A percentile compares a stretch with the other conserved stretches of the same genome.
Conservation (phyloP, 495 filamentous ascomycete genomes). For the Choiromyces venosus region DNA sequence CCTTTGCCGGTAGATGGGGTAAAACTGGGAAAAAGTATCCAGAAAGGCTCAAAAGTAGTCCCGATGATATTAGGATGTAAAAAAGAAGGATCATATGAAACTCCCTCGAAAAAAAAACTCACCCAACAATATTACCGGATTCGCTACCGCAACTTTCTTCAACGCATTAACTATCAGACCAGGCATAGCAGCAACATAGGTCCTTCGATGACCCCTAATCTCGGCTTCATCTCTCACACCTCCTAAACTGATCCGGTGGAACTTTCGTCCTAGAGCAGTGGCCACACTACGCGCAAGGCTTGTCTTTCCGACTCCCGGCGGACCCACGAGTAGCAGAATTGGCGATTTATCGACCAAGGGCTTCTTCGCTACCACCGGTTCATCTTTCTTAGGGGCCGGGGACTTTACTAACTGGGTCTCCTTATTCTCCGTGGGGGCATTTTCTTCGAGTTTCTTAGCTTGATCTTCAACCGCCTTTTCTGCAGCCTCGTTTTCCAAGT, state of each 20-base stretch:
- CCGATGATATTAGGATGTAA: not conserved
- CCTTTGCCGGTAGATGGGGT: not conserved
- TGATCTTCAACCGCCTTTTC: slow-evolving; percentile 60
- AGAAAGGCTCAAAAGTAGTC: not conserved
- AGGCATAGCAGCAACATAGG: slow-evolving; percentile 98
- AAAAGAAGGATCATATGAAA: slow-evolving; percentile 10
- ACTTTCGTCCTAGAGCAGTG: slow-evolving; percentile 84
- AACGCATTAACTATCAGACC: slow-evolving; percentile 89
- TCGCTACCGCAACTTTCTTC: slow-evolving; percentile 92
- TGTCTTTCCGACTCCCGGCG: slow-evolving; percentile 95
- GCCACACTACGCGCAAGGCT: slow-evolving; percentile 92
- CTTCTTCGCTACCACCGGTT: slow-evolving; percentile 22
- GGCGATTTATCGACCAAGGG: slow-evolving; percentile 83
- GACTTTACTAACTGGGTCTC: slow-evolving; percentile 7
- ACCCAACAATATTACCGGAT: slow-evolving; percentile 84
- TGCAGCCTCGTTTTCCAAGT: slow-evolving; percentile 69
- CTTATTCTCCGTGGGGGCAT: slow-evolving; percentile 22
- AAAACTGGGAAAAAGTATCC: not conserved
- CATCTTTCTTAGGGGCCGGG: slow-evolving; percentile 5
- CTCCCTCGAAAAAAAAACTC: slow-evolving; percentile 16
- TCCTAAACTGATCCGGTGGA: slow-evolving; percentile 94
- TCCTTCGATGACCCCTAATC: slow-evolving; percentile 90
- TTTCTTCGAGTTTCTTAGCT: slow-evolving; percentile 48
- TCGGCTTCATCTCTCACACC: slow-evolving; percentile 96
- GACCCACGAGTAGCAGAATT: slow-evolving; percentile 87